Conservation (phyloP, 352 stramenopile genomes). For the Blastocystis sp. region DNA sequence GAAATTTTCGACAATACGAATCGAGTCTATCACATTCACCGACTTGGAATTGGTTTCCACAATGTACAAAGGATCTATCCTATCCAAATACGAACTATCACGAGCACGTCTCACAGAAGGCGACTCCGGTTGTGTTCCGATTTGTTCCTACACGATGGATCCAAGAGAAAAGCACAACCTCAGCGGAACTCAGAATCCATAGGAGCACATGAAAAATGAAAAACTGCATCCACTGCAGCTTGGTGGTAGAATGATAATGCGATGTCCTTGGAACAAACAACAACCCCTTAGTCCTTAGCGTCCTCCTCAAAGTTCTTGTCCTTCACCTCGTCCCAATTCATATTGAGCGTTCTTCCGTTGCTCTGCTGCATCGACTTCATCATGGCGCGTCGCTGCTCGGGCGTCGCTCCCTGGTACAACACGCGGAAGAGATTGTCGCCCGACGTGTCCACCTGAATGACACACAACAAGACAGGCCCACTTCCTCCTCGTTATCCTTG, state of each 20-base stretch:
- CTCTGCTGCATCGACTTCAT: conserved; percentile 53
- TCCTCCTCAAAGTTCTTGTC: conserved; percentile 54
- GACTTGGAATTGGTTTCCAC: not conserved
- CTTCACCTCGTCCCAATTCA: conserved; percentile 57
- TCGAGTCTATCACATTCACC: not conserved
- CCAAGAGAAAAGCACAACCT: no score
- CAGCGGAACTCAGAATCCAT: no score
- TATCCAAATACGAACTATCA: no score
- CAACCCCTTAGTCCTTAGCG: conserved; percentile 30
- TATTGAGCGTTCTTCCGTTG: conserved; percentile 41
- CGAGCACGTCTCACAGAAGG: no score
- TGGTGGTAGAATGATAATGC: no score
- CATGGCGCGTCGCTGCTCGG: conserved; percentile 34
- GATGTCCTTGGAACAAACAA: no score
- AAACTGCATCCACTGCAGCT: no score
- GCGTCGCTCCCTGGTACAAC: conserved; percentile 36
- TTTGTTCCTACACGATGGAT: no score
- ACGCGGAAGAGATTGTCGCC: conserved; percentile 48
- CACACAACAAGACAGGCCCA: not conserved
- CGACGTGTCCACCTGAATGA: conserved; percentile 39
- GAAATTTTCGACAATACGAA: not conserved
- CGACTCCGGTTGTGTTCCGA: no score
- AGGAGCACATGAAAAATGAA: no score
- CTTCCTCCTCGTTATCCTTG: conserved; percentile 29
- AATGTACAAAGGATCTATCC: not conserved